Base-by-base conservation (phyloP, 2,329 filamentous ascomycete species). In the Diplodia intermedia region DNA sequence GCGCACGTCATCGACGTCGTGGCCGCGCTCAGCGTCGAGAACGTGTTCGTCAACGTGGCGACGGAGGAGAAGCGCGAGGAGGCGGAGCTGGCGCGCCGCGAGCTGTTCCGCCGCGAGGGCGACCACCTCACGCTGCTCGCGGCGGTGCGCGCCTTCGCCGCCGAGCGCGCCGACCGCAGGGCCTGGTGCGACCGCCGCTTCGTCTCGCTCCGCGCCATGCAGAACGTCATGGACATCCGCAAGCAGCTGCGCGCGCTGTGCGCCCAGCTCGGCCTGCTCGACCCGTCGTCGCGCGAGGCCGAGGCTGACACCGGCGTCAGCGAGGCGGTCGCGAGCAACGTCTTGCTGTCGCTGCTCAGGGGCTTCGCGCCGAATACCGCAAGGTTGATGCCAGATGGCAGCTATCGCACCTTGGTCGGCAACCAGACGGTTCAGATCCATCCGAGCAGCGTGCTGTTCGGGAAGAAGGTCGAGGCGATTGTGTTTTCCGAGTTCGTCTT, bases 1-100 rank as follows among this genome's bases (percentile, higher is more conserved):
- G 79, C 90, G 0, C 93, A 97, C 72, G 89, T 89, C 4, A 94
- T 99, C 70, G 95, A 98, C 74, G 90, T 97, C 67, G 91, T 90
- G 61, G 86, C 88, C 0, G 86, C 85, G 54, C 81, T 90, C n/a
- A 88, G 85, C 69, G 87, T 89, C 0, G 88, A 90, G 73, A 88
- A 86, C 71, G 84, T 90, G 36, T 90, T 89, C 74, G 76, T 89
- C 4, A 86, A 87, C 69, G 81, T 86, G 4, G 83, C 83, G 2
- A 86, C 85, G 0, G 87, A 89, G 71, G 86, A 89, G 71, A 85
- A 83, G 69, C 86, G 86, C 70, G 86, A 89, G 73, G 82, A 85
- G 70, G 87, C 86, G 1, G 83, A 86, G 66, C 79, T 80, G 57
- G 85, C 86, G 1, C 80, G 88, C 18, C 81, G 82, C 7, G 83